A percentile compares a stretch with the other conserved stretches of the same genome.
Conservation (phyloP, 257 asterid species). For the Nicotiana tomentosiformis region DNA sequence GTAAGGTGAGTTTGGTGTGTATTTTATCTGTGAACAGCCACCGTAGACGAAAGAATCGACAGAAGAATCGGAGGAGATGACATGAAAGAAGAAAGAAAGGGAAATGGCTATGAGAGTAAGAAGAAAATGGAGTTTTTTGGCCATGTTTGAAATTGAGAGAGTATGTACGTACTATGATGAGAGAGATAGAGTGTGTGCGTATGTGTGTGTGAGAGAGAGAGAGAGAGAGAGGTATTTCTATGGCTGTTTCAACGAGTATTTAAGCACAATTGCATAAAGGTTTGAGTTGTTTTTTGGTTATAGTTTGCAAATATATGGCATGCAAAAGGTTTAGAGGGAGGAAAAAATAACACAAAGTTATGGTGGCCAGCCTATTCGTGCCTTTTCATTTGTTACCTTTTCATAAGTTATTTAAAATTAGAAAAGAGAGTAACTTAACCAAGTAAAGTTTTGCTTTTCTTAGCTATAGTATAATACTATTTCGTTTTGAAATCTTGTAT, state of each 20-base stretch:
- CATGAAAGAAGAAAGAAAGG: conserved; percentile 21
- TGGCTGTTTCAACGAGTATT: not conserved
- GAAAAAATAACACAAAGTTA: not conserved
- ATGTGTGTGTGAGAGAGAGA: not conserved
- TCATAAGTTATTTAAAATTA: not conserved
- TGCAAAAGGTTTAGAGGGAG: not conserved
- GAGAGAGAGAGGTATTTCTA: not conserved
- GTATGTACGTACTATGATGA: not conserved
- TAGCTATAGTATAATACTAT: not conserved
- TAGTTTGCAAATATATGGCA: not conserved
- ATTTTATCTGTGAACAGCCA: conserved; percentile 76
- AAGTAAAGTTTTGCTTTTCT: not conserved
- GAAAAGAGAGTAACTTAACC: not conserved
- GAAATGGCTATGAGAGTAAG: conserved; percentile 2
- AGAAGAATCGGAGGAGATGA: conserved; percentile 28
- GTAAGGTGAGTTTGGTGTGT: conserved; percentile 51
- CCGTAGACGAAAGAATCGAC: conserved; percentile 38
- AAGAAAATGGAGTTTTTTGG: not conserved
- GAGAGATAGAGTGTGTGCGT: not conserved
- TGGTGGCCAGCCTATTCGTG: not conserved
- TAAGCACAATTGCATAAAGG: not conserved
- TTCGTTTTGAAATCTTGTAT: not conserved
- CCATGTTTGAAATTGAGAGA: not conserved
- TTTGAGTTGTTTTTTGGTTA: not conserved
- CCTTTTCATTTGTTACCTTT: not conserved